Percentiles rank a stretch among this genome's conserved stretches.
These are phyloP conservation scores for Hibiscus syriacus DNA, from an alignment of 345 rosid species.

Conservation along the genomic window DNA sequence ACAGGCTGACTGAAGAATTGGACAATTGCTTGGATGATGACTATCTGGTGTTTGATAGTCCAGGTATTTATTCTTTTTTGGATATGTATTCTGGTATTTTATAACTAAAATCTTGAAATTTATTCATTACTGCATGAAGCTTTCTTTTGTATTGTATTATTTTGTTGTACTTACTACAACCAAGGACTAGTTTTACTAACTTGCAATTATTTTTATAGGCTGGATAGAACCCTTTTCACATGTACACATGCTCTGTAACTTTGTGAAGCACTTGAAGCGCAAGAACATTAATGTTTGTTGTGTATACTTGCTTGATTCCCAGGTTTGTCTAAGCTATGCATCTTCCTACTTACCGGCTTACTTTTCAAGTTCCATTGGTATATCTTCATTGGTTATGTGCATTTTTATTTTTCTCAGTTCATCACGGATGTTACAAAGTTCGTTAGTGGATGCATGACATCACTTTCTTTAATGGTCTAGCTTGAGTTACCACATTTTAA, in stretches of 20 bases:
- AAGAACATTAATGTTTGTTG: conserved; percentile 77
- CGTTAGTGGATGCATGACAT: conserved; percentile 92
- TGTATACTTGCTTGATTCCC: conserved; percentile 87
- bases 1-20: conserved; percentile 80
- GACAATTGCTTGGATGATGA: conserved; percentile 84
- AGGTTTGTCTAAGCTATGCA: conserved; percentile 41
- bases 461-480: conserved; percentile 91
- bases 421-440: conserved; percentile 84
- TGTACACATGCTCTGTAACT: conserved; percentile 81
- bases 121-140: background rate
- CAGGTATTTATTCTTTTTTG: conserved; percentile 40
- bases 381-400: conserved; percentile 2
- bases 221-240: conserved; percentile 88
- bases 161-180: background rate
- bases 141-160: background rate
- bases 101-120: background rate
- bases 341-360: background rate
- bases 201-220: conserved; percentile 32
- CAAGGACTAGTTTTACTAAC: background rate
- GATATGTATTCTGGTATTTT: background rate
- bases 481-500: conserved; percentile 89
- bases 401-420: conserved; percentile 44
- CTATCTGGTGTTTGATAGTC: conserved; percentile 84
- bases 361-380: background rate
- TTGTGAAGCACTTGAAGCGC: conserved; percentile 79